Base-by-base conservation (phyloP, 2,329 filamentous ascomycete species). In the Trichoderma lentiforme region DNA sequence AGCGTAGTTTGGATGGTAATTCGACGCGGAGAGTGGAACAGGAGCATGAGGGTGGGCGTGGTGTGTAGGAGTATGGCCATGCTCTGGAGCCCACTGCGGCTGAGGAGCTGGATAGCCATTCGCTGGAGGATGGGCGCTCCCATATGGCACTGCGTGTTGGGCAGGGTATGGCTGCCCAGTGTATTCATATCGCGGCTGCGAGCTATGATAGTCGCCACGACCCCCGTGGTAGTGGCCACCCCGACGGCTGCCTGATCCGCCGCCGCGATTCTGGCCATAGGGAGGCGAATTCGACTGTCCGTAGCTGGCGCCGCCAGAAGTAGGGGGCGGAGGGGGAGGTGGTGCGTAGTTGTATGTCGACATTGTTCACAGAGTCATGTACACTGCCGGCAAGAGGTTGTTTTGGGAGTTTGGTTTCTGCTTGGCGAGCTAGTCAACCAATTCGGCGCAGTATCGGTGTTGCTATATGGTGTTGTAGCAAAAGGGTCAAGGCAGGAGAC, bases 1-100 rank as follows among this genome's bases (percentile, higher is more conserved):
- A 51, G 87, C 84, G 77, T 89, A 90, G 78, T 87, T 88, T 39
- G 87, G 87, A 74, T 89, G 88, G 76, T 89, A 89, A 76, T 87
- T 87, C 73, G 85, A 82, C 36, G 86, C 80, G 64, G 87, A 83
- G 39, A 89, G 80, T 32, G 86, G 85, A 69, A 83, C 78, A 53
- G 84, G 83, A 57, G 82, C 80, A 76, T 87, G 86, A 39, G 83
- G 78, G 28, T 84, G 81, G n/a, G 80, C 78, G 73, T 83, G 81
- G 67, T 82, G 82, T 36, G 81, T 79, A 8, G 78, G 71, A 70
- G 81, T 78, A 34, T 74, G 74, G 57, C 77, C 78, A 65, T 82
- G 82, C 18, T 85, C 82, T 36, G 80, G 79, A 26, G 79, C 75
- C 82, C 83, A 84, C 75, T 85, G 84, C 64, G 83, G 81, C 61